phyloP scores from a whole-genome alignment of 768 basidiomycete species.

The Tylopilus sp. region DNA sequence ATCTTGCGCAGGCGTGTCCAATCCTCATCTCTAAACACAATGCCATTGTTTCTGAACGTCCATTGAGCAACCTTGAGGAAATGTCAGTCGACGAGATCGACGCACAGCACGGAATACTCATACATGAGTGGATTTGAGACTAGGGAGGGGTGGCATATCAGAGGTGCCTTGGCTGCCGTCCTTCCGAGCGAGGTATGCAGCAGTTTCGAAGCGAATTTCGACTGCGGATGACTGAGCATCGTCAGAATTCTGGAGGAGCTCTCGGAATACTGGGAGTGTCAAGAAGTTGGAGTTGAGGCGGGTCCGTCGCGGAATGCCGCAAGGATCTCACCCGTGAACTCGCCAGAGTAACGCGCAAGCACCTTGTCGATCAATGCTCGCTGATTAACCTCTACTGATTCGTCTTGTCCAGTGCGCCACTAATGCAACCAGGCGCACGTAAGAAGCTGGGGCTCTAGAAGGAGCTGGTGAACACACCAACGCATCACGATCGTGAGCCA shows the following conservation, averaged over 20 bases:
- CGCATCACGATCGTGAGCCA: constrained; percentile 31
- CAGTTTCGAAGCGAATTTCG: constrained; percentile 78
- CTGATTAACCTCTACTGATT: constrained; percentile 85
- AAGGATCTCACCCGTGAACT: constrained; percentile 60
- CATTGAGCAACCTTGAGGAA: constrained; percentile 66
- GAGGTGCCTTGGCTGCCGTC: constrained; percentile 2
- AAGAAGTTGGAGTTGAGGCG: neutral
- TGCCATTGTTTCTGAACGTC: constrained; percentile 87
- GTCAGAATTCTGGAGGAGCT: constrained; percentile 50
- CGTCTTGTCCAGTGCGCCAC: constrained; percentile 52
- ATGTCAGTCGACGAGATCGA: neutral
- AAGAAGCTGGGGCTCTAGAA: neutral
- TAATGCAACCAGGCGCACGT: constrained; percentile 4
- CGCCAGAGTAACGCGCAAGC: constrained; percentile 89
- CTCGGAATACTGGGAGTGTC: constrained; percentile 46
- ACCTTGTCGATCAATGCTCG: constrained; percentile 92
- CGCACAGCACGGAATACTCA: neutral
- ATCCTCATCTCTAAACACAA: constrained; percentile 72
- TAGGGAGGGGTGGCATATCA: constrained; percentile 41
- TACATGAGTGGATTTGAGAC: constrained; percentile 59
- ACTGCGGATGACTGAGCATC: constrained; percentile 74
- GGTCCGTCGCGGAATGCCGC: neutral
- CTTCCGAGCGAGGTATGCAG: constrained; percentile 38
- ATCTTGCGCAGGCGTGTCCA: constrained; percentile 91
- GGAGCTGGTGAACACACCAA: constrained; percentile 18